Evolutionary conservation across 1,284 basidiomycete species (phyloP), one percentile per base, ranked within the genome.

Genomic region (Filobasidium uniguttulatum): DNA sequence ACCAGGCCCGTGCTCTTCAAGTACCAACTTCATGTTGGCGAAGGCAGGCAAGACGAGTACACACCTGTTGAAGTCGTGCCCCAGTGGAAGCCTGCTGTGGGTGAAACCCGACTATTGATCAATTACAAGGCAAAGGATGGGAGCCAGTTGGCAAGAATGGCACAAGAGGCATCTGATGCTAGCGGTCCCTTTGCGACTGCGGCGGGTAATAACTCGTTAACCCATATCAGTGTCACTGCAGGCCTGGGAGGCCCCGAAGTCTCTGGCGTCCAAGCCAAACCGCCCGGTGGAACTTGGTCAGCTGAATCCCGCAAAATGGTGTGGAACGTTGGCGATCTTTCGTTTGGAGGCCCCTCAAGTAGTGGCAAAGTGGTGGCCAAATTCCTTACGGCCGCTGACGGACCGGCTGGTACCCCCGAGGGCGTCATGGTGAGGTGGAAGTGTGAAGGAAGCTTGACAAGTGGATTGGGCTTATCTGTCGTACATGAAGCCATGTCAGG

Each of bases 41-140:
- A 65, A 10, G 62, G 62, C 1, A 34, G 64, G 19, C 66, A 68
- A 22, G 22, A 46, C 1, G 46, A 58, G 9, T 62, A 62, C 30
- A 62, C 72, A 1, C 75, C 74, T 0, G 51, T 77, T 3, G 48
- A 64, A 1, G 59, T 75, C 26, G 68, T 70, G 46, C 70, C 75
- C 0, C 69, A 71, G 9, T 77, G 75, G 73, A 66, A 72, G 47
- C 67, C 68, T 52, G 72, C 73, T 52, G 60, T 70, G 17, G 66
- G 66, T 25, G 73, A 73, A 48, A 74, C 74, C 4, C 66, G 71
- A 28, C 67, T 76, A 59, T 70, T 77, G 46, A 58, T 75, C 49
- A 68, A 63, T 45, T 76, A 76, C 57, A 52, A 59, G 3, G 50
- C 58, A 23, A 70, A 70, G 48, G 33, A 63, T 37, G 22, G 30